Evolutionary conservation across 1,284 basidiomycete genomes (phyloP).

Genomic region (Leccinum variabile): DNA sequence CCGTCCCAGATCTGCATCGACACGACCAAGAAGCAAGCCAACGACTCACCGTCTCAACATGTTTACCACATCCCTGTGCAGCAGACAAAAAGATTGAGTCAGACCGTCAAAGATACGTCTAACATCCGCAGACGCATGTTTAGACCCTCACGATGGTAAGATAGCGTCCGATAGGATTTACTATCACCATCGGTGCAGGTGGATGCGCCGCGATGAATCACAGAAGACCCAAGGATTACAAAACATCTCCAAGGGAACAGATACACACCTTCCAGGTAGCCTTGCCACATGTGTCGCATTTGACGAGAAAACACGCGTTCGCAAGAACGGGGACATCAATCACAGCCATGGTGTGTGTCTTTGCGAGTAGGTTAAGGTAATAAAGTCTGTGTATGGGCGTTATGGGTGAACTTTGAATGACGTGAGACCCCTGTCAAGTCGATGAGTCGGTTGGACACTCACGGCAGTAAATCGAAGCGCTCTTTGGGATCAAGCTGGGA

Average conservation of each 20-base stretch:
- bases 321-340: slow-evolving; percentile 39
- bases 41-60: slow-evolving; percentile 59
- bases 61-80: slow-evolving; percentile 65
- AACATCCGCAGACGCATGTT: slow-evolving; percentile 18
- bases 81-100: slow-evolving; percentile 1
- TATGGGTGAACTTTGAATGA: slow-evolving; percentile 22
- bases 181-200: slow-evolving; percentile 13
- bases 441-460: slow-evolving; percentile 8
- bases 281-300: slow-evolving; percentile 66
- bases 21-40: slow-evolving; percentile 18
- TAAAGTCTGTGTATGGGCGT: slow-evolving; percentile 28
- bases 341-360: slow-evolving; percentile 26
- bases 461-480: slow-evolving; percentile 10
- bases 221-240: slow-evolving; percentile 12
- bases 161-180: slow-evolving; percentile 12
- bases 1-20: slow-evolving; percentile 18
- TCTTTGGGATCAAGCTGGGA: neutral
- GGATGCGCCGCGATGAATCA: slow-evolving; percentile 18
- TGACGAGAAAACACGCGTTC: slow-evolving; percentile 56
- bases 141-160: slow-evolving; percentile 6
- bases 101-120: slow-evolving; percentile 16
- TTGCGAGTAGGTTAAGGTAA: slow-evolving; percentile 37
- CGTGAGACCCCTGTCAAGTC: slow-evolving; percentile 19
- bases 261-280: slow-evolving; percentile 69
- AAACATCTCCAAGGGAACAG: slow-evolving; percentile 28